phyloP scores from a whole-genome alignment of 2,329 filamentous ascomycete genomes.

The Paracorniculantispora psalliotae region DNA sequence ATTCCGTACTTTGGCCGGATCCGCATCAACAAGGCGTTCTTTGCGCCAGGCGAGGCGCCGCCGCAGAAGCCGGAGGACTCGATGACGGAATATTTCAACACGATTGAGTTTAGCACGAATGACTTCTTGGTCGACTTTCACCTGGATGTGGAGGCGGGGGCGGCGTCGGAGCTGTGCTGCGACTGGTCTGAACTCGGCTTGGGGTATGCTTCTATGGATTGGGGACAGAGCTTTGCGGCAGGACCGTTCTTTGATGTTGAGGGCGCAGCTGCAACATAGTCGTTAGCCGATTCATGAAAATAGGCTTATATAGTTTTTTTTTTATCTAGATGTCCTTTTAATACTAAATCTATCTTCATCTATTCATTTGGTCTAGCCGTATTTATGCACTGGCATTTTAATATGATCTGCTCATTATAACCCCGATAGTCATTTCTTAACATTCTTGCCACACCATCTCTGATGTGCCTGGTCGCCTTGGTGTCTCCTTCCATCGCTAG shows the following conservation, averaged over 20 bases:
- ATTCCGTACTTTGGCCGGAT: slow-evolving; percentile 41
- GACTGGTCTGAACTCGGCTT: slow-evolving; percentile 10
- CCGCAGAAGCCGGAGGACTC: neutral
- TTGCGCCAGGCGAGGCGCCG: neutral
- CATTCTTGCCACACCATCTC: no score
- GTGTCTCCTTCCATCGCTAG: no score
- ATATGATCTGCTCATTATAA: no score
- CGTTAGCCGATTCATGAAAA: neutral
- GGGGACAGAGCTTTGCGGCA: slow-evolving; percentile 1
- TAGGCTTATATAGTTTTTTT: no score
- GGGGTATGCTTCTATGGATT: neutral
- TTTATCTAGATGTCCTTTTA: no score
- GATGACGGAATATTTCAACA: neutral
- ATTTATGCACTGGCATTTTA: no score
- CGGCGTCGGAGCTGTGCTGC: neutral
- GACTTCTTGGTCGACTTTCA: slow-evolving; percentile 2
- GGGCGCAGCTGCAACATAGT: neutral
- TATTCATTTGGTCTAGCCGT: no score
- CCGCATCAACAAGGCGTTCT: slow-evolving; percentile 1
- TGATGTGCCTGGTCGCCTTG: no score
- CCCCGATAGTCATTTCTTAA: no score
- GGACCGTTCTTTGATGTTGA: neutral
- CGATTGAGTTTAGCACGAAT: slow-evolving; percentile 7
- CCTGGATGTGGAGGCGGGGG: neutral
- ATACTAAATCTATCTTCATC: no score